Conservation (phyloP, 1,139 yeast genomes). For the Citeromyces siamensis region DNA sequence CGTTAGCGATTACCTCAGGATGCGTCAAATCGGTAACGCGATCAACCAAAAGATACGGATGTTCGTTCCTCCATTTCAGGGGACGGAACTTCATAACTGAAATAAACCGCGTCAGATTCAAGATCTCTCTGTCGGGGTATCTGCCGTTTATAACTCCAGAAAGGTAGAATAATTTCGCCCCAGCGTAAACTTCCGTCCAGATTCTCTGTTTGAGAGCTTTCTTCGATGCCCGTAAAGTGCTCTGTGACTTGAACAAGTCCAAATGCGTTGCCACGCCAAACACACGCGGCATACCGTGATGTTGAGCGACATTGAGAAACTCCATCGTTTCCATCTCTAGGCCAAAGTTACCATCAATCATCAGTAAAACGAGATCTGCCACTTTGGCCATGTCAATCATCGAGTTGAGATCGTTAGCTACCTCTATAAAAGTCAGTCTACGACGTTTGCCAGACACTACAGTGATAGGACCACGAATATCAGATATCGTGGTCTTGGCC, state of each 20-base stretch:
- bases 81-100: slow-evolving; percentile 98
- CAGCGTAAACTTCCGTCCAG: slow-evolving; percentile 99
- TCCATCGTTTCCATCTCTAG: slow-evolving; percentile 99
- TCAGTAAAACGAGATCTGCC: slow-evolving; percentile 79
- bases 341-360: slow-evolving; percentile 96
- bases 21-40: slow-evolving; percentile 93
- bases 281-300: slow-evolving; percentile 98
- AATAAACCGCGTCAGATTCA: slow-evolving; percentile 84
- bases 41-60: slow-evolving; percentile 87
- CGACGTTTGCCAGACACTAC: slow-evolving; percentile 96
- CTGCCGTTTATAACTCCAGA: slow-evolving; percentile 97
- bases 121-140: slow-evolving; percentile 92
- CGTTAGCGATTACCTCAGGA: slow-evolving; percentile 65
- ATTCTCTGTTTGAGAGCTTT: slow-evolving; percentile 87
- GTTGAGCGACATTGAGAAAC: slow-evolving; percentile 88
- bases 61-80: slow-evolving; percentile 97
- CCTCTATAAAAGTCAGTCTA: slow-evolving; percentile 86
- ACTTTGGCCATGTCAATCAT: slow-evolving; percentile 96
- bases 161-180: slow-evolving; percentile 89
- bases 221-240: slow-evolving; percentile 85
- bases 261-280: slow-evolving; percentile 93
- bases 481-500: slow-evolving; percentile 78
- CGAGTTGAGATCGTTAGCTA: slow-evolving; percentile 83
- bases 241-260: slow-evolving; percentile 83
- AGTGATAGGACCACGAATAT: slow-evolving; percentile 92